Percentiles rank a stretch among this genome's conserved stretches.
Evolutionary conservation across 1,284 basidiomycete genomes (phyloP).

Genomic region (Pseudozyma hubeiensis): DNA sequence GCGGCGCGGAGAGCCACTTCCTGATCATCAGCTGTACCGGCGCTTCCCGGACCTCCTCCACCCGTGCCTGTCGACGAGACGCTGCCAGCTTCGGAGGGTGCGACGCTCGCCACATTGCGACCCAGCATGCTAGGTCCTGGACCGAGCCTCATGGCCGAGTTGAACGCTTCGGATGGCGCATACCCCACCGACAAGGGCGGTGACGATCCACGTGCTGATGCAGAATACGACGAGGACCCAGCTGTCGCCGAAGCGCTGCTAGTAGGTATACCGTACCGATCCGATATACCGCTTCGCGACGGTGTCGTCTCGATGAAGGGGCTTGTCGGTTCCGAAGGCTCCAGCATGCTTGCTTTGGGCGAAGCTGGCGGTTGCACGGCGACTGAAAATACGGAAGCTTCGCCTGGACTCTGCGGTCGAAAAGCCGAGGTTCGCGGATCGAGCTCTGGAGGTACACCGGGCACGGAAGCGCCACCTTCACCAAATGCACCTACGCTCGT

Average conservation of each 20-base stretch:
- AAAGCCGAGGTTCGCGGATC: constrained; percentile 63
- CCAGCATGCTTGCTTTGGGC: constrained; percentile 53
- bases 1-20: constrained; percentile 48
- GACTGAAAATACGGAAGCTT: constrained; percentile 65
- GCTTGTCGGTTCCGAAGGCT: constrained; percentile 40
- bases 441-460: constrained; percentile 64
- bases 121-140: constrained; percentile 45
- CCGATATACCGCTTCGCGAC: constrained; percentile 23
- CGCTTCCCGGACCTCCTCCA: constrained; percentile 36
- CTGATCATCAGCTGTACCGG: constrained; percentile 51
- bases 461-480: constrained; percentile 50
- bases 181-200: constrained; percentile 27
- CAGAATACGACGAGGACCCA: constrained; percentile 30
- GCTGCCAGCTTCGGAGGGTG: constrained; percentile 60
- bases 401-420: constrained; percentile 60
- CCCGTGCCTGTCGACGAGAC: constrained; percentile 45
- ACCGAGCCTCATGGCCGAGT: constrained; percentile 29
- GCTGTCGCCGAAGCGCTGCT: constrained; percentile 52
- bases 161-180: constrained; percentile 32
- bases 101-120: constrained; percentile 50
- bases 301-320: constrained; percentile 32
- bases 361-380: constrained; percentile 65
- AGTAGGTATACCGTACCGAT: constrained; percentile 25
- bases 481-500: constrained; percentile 54
- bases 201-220: constrained; percentile 35